phyloP scores from a whole-genome alignment of 768 basidiomycete genomes.

The Amanita exitialis region DNA sequence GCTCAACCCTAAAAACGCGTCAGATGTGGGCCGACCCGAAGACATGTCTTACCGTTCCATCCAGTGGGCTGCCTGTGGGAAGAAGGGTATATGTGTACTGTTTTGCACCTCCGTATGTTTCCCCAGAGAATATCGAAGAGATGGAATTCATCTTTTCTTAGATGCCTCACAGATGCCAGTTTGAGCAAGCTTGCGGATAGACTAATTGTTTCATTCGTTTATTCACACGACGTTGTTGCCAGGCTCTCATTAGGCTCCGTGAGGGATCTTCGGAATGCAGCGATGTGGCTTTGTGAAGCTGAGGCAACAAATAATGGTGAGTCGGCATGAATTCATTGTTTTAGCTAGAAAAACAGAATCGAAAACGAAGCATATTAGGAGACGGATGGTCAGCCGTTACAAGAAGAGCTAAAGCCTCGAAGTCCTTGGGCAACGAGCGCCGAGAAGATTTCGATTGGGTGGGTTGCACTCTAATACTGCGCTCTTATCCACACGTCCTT shows the following conservation, averaged over 20 bases:
- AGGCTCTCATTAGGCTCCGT: constrained; percentile 71
- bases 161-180: constrained; percentile 51
- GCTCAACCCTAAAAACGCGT: not conserved
- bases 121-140: not conserved
- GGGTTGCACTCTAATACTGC: constrained; percentile 5
- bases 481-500: not conserved
- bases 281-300: constrained; percentile 73
- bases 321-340: not conserved
- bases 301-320: constrained; percentile 19
- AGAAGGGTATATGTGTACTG: constrained; percentile 66
- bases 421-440: constrained; percentile 37
- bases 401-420: constrained; percentile 45
- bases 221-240: constrained; percentile 76
- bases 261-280: constrained; percentile 64
- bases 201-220: constrained; percentile 69
- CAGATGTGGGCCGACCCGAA: constrained; percentile 83
- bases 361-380: constrained; percentile 15
- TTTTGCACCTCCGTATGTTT: constrained; percentile 67
- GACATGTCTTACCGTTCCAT: constrained; percentile 59
- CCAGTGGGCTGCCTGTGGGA: constrained; percentile 61
- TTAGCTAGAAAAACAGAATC: not conserved
- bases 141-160: constrained; percentile 14
- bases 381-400: constrained; percentile 46
- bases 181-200: constrained; percentile 50
- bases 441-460: constrained; percentile 52